A percentile compares a stretch with the other conserved stretches of the same genome.
Evolutionary conservation across 495 filamentous ascomycete species (phyloP).

Genomic region (Trichoderma parareesei): DNA sequence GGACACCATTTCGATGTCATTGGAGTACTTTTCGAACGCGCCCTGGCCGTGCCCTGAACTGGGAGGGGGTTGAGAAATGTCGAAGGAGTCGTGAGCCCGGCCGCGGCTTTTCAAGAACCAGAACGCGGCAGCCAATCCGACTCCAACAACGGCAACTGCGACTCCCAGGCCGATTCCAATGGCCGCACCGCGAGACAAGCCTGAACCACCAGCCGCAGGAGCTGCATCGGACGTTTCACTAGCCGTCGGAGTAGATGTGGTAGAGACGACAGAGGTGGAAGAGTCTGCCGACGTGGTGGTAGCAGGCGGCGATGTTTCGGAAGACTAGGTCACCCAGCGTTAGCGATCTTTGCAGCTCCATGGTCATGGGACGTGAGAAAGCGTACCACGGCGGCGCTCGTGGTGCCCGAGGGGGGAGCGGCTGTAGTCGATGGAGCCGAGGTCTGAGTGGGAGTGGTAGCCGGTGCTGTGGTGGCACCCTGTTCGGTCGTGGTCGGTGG

Average conservation of each 20-base stretch:
- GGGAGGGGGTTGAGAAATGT: conserved; percentile 34
- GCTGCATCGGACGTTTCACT: conserved; percentile 14
- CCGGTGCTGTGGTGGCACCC: conserved; percentile 6
- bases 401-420: conserved; percentile 6
- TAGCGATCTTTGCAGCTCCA: neutral
- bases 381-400: neutral
- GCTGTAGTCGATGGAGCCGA: conserved; percentile 1
- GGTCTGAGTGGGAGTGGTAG: neutral
- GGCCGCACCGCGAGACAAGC: conserved; percentile 28
- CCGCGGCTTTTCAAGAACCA: conserved; percentile 26
- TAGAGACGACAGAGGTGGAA: conserved; percentile 2
- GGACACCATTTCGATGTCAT: conserved; percentile 33
- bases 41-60: neutral
- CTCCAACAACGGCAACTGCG: conserved; percentile 24
- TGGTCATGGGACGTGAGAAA: neutral
- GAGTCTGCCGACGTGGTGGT: neutral
- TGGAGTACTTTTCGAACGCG: conserved; percentile 19
- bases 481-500: conserved; percentile 8
- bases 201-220: conserved; percentile 11
- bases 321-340: neutral
- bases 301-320: neutral
- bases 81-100: conserved; percentile 17
- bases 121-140: conserved; percentile 22
- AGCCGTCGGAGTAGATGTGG: conserved; percentile 11
- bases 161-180: conserved; percentile 37